Conservation (phyloP, 768 basidiomycete genomes). For the Jaapia argillacea region DNA sequence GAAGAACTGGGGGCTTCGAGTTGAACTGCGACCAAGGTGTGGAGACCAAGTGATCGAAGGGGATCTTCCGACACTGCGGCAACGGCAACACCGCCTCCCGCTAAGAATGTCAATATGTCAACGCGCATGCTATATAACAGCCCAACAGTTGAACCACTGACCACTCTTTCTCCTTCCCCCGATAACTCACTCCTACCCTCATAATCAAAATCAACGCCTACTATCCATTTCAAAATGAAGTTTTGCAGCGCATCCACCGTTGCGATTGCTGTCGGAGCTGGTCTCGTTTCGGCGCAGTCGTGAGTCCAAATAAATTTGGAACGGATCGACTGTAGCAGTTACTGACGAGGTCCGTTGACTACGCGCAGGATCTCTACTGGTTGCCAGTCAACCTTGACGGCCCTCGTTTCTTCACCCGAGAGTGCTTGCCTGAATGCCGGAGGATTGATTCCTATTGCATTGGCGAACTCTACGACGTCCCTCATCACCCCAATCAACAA, state of each 20-base stretch:
- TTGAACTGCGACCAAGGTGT: neutral
- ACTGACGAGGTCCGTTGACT: no score
- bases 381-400: slow-evolving; percentile 38
- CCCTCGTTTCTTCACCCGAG: slow-evolving; percentile 30
- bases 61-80: no score
- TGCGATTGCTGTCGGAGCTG: slow-evolving; percentile 22
- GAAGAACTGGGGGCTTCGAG: neutral
- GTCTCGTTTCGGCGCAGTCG: slow-evolving; percentile 33
- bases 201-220: neutral
- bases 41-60: no score
- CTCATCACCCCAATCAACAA: slow-evolving; percentile 39
- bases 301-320: slow-evolving; percentile 23
- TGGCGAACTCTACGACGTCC: slow-evolving; percentile 24
- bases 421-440: slow-evolving; percentile 41
- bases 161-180: neutral
- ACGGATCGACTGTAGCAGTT: no score
- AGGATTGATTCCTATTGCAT: slow-evolving; percentile 31
- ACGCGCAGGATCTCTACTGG: slow-evolving; percentile 38
- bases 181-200: neutral
- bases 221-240: neutral
- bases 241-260: slow-evolving; percentile 5
- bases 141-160: neutral
- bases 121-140: neutral
- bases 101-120: neutral
- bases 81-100: neutral